Base-by-base conservation (phyloP, 2,329 filamentous ascomycete species). In the Elsinoe australis region DNA sequence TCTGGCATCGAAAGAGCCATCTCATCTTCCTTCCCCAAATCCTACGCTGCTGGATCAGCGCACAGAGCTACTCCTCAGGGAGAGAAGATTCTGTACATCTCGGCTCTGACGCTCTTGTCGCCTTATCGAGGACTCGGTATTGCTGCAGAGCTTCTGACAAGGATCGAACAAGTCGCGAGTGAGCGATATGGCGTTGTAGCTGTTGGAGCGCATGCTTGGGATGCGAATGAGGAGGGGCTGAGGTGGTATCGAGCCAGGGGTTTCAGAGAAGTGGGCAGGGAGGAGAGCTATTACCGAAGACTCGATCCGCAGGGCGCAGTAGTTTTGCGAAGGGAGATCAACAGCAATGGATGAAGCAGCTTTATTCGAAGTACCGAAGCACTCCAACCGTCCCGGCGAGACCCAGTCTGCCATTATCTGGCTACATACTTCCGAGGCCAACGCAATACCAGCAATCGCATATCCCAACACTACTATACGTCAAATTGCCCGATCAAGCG, bases 161-260 rank as follows among this genome's bases (percentile, higher is more conserved):
- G 54, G 2, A 54, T 73, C 8, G 55, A 56, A 8, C 52, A 50
- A 15, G 56, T 54, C 3, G 64, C 62, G 7, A 67, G 73, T 3
- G 65, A 67, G 24, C 64, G 72, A 49, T 73, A 79, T 53, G 69
- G 71, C 19, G 71, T 76, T 19, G 63, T 61, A 8, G 67, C 64
- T 10, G 71, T 82, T 15, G 78, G 74, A 2, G 79, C 79, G 8
- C 79, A 83, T 61, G 78, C 82, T 1, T 82, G 80, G 71, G 77
- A 79, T 54, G 73, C 71, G 17, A 82, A 82, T 49, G 67, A 71
- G 14, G 77, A 80, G 41, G 79, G 71, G 0, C 56, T 79, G 53
- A 67, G 70, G 39, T 83, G 79, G 79, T 83, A 83, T 63, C 59
- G 61, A 35, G 72, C 74, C 52, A 67, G 78, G 3, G 76, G 74